Evolutionary conservation across 164 flowering plant genomes (phyloP).

Genomic region (Aristolochia californica): DNA sequence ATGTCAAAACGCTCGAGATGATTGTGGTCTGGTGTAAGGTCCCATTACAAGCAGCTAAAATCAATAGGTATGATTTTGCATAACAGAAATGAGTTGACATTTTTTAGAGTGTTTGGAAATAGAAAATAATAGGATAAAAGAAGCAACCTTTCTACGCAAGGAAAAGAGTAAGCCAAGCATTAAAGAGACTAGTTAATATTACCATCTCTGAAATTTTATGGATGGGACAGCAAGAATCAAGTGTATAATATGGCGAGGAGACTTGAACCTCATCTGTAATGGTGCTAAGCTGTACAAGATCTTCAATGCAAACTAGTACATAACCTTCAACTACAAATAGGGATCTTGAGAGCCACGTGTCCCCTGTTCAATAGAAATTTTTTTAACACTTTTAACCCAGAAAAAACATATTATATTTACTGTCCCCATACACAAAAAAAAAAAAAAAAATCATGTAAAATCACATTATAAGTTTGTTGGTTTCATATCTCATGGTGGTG

Average conservation of each 20-base stretch:
- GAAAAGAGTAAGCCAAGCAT: background rate
- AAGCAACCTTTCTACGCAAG: background rate
- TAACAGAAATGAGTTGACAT: background rate
- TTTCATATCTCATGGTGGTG: too few species aligned
- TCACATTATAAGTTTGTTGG: too few species aligned
- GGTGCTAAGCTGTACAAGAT: constrained; percentile 38
- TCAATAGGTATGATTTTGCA: too few species aligned
- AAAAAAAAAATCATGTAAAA: too few species aligned
- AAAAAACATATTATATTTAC: too few species aligned
- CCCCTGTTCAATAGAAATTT: constrained; percentile 24
- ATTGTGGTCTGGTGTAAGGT: too few species aligned
- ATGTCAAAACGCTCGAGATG: too few species aligned
- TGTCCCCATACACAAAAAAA: too few species aligned
- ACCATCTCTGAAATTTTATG: constrained; percentile 54
- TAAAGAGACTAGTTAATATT: constrained; percentile 12
- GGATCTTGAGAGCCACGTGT: constrained; percentile 52
- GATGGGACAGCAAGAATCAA: constrained; percentile 52
- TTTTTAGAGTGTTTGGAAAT: background rate
- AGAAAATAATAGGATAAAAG: background rate
- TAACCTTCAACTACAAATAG: constrained; percentile 47
- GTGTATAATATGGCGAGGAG: constrained; percentile 33
- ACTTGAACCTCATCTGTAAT: constrained; percentile 12
- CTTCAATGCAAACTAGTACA: constrained; percentile 54
- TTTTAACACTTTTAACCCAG: too few species aligned
- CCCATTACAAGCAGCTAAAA: too few species aligned